Evolutionary conservation across 2,329 filamentous ascomycete species (phyloP).

Genomic region (Periconia sp.): DNA sequence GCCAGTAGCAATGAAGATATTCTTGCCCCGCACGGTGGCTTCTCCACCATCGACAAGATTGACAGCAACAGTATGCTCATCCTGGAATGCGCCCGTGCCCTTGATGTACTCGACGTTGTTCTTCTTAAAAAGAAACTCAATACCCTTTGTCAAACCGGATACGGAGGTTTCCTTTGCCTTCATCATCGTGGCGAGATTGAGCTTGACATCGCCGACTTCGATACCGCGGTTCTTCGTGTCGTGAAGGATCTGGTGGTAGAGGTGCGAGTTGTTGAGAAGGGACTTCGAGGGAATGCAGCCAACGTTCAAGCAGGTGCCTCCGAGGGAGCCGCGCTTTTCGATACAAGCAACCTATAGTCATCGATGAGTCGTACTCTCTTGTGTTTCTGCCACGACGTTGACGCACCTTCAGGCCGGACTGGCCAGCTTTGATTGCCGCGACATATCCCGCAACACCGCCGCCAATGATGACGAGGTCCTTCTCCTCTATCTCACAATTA

Average conservation of each 20-base stretch:
- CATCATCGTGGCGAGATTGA: slow-evolving; percentile 96
- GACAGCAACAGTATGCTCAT: slow-evolving; percentile 91
- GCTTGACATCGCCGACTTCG: slow-evolving; percentile 94
- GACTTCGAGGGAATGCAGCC: slow-evolving; percentile 99
- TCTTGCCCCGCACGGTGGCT: slow-evolving; percentile 86
- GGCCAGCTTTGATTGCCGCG: slow-evolving; percentile 97
- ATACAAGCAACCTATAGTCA: slow-evolving; percentile 84
- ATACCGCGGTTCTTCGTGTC: slow-evolving; percentile 98
- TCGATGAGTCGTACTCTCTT: slow-evolving; percentile 11
- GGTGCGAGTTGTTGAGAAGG: slow-evolving; percentile 98
- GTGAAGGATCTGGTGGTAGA: slow-evolving; percentile 96
- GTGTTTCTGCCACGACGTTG: slow-evolving; percentile 4
- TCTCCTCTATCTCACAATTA: slow-evolving; percentile 71
- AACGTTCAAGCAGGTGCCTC: slow-evolving; percentile 97
- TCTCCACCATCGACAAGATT: slow-evolving; percentile 90
- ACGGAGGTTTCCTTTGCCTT: slow-evolving; percentile 97
- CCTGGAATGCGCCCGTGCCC: slow-evolving; percentile 84
- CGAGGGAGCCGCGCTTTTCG: slow-evolving; percentile 94
- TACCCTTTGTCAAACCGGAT: slow-evolving; percentile 87
- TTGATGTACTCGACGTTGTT: slow-evolving; percentile 99
- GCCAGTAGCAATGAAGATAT: slow-evolving; percentile 97
- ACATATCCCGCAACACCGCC: slow-evolving; percentile 99
- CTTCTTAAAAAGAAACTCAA: slow-evolving; percentile 99
- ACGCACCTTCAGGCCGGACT: slow-evolving; percentile 90
- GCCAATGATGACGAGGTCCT: slow-evolving; percentile 96